phyloP scores from a whole-genome alignment of 768 basidiomycete genomes.

The Phlebiopsis gigantea region DNA sequence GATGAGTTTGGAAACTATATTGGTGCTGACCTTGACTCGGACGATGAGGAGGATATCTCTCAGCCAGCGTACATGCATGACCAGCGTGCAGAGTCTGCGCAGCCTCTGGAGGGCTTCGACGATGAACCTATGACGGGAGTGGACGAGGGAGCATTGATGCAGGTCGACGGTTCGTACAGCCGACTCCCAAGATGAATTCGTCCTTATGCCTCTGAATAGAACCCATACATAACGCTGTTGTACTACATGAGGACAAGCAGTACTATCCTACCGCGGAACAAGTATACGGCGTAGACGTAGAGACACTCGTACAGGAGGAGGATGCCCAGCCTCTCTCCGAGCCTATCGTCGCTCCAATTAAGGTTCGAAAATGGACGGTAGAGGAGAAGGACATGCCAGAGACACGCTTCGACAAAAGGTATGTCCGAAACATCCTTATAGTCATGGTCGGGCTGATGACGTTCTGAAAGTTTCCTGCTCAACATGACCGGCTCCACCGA shows the following conservation, averaged over 20 bases:
- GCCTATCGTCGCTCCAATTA: constrained; percentile 93
- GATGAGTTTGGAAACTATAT: constrained; percentile 98
- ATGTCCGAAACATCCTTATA: constrained; percentile 25
- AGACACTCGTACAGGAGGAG: constrained; percentile 97
- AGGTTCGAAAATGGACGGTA: constrained; percentile 90
- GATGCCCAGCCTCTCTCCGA: constrained; percentile 93
- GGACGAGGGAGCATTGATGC: constrained; percentile 70
- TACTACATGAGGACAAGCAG: constrained; percentile 96
- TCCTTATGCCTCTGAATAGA: constrained; percentile 34
- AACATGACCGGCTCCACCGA: constrained; percentile 81
- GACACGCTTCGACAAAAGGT: constrained; percentile 98
- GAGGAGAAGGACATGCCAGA: constrained; percentile 95
- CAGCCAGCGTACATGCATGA: constrained; percentile 40
- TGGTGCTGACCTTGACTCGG: constrained; percentile 90
- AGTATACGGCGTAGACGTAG: constrained; percentile 90
- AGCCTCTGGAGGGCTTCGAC: constrained; percentile 76
- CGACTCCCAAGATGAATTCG: neutral
- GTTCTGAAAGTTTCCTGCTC: constrained; percentile 70
- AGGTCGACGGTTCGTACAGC: constrained; percentile 63
- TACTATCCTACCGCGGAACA: constrained; percentile 94
- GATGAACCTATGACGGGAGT: constrained; percentile 52
- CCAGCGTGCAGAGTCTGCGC: constrained; percentile 24
- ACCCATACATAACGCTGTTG: constrained; percentile 73
- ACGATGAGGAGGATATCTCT: constrained; percentile 60
- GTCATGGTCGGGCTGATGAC: neutral